Percentiles rank a stretch among this genome's conserved stretches.
These are phyloP conservation scores for Leccinum huronense DNA, from an alignment of 1,284 basidiomycete species.

Conservation along the genomic window DNA sequence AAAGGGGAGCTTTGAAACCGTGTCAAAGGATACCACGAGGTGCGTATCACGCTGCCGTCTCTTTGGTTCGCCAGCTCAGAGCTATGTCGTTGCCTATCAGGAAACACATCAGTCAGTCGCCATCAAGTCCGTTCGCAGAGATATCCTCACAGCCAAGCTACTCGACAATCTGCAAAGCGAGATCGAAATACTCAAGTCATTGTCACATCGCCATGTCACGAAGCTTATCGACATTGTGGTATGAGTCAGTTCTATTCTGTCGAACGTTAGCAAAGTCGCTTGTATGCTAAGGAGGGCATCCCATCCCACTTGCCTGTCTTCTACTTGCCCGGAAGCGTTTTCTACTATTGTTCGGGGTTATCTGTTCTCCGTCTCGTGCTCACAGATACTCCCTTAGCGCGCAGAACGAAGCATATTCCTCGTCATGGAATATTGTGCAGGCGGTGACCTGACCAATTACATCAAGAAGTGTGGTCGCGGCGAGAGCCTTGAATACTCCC, in stretches of 20 bases:
- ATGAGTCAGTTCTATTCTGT: slow-evolving; percentile 29
- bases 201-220: slow-evolving; percentile 93
- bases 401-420: slow-evolving; percentile 94
- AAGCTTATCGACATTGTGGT: slow-evolving; percentile 90
- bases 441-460: slow-evolving; percentile 93
- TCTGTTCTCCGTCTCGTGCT: slow-evolving; percentile 11
- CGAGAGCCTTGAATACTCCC: slow-evolving; percentile 78
- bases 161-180: slow-evolving; percentile 97
- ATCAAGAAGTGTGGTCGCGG: slow-evolving; percentile 92
- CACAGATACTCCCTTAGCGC: slow-evolving; percentile 52
- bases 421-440: slow-evolving; percentile 97
- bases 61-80: slow-evolving; percentile 1
- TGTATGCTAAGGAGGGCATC: no score
- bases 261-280: slow-evolving; percentile 4
- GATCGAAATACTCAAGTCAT: slow-evolving; percentile 94
- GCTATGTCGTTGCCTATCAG: slow-evolving; percentile 41
- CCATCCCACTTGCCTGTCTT: not conserved
- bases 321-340: not conserved
- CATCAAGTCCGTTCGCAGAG: slow-evolving; percentile 92
- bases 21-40: slow-evolving; percentile 90
- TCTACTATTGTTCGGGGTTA: not conserved
- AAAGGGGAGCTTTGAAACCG: slow-evolving; percentile 94
- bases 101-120: slow-evolving; percentile 79
- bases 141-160: slow-evolving; percentile 88
- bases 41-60: slow-evolving; percentile 39